Conservation (phyloP, 1,284 basidiomycete species). For the Ustilago vetiveriae region DNA sequence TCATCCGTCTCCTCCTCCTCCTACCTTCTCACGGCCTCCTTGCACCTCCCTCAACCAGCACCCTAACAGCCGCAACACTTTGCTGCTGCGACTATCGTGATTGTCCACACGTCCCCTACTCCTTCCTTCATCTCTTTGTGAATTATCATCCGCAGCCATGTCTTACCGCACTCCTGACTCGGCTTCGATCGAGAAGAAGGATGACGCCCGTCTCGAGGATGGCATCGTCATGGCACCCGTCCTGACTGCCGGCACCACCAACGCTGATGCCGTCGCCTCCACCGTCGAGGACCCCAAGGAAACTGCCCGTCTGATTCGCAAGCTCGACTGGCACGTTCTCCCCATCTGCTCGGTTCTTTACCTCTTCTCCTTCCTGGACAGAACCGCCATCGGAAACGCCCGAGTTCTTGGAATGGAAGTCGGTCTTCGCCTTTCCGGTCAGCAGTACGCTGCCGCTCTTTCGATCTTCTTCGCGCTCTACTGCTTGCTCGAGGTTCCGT, state of each 20-base stretch:
- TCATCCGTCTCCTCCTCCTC: neutral
- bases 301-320: conserved; percentile 41
- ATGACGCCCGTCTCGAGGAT: conserved; percentile 41
- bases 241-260: conserved; percentile 43
- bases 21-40: neutral
- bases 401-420: conserved; percentile 70
- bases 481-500: conserved; percentile 76
- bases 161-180: conserved; percentile 34
- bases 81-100: too few relatives aligned
- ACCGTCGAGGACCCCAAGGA: conserved; percentile 40
- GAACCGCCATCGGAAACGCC: conserved; percentile 82
- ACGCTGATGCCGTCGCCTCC: conserved; percentile 34
- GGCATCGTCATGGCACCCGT: conserved; percentile 36
- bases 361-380: conserved; percentile 78
- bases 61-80: neutral
- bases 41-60: neutral
- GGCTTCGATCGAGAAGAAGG: conserved; percentile 50
- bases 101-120: too few relatives aligned
- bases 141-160: conserved; percentile 16
- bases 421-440: conserved; percentile 54
- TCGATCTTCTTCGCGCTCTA: conserved; percentile 72
- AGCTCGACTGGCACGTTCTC: conserved; percentile 53
- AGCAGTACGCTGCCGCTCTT: conserved; percentile 70
- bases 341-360: conserved; percentile 72
- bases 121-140: too few relatives aligned